These are phyloP conservation scores for Krasilnikovozyma curviuscula DNA, from an alignment of 768 basidiomycete species.

Conservation along the genomic window DNA sequence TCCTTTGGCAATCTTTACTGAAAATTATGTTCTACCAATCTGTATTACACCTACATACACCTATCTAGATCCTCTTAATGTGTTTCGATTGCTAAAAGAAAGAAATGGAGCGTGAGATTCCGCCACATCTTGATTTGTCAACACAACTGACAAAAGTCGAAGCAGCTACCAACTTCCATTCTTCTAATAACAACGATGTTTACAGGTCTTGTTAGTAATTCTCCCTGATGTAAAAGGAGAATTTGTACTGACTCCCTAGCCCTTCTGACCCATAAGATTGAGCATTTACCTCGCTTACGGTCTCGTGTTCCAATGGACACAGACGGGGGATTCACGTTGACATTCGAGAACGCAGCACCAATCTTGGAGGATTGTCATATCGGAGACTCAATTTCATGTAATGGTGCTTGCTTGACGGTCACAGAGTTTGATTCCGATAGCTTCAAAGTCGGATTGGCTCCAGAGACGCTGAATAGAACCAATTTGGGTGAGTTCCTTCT, in stretches of 20 bases:
- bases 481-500: slow-evolving; percentile 50
- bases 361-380: slow-evolving; percentile 76
- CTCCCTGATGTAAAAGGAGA: no score
- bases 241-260: no score
- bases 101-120: no score
- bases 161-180: no score
- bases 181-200: no score
- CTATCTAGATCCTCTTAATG: no score
- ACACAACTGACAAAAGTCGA: no score
- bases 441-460: slow-evolving; percentile 89
- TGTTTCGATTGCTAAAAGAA: no score
- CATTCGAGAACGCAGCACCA: slow-evolving; percentile 46
- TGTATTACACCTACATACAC: no score
- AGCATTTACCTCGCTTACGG: slow-evolving; percentile 63
- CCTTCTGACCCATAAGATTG: slow-evolving; percentile 39
- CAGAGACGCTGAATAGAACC: slow-evolving; percentile 79
- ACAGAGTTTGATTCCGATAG: slow-evolving; percentile 50
- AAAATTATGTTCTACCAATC: not conserved
- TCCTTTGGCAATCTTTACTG: not conserved
- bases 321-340: slow-evolving; percentile 59
- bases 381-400: slow-evolving; percentile 85
- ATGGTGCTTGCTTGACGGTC: slow-evolving; percentile 66
- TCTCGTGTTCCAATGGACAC: slow-evolving; percentile 37
- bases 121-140: no score
- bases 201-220: no score